A percentile compares a stretch with the other conserved stretches of the same genome.
phyloP scores from a whole-genome alignment of 306 rosid species.

The Lotus japonicus region DNA sequence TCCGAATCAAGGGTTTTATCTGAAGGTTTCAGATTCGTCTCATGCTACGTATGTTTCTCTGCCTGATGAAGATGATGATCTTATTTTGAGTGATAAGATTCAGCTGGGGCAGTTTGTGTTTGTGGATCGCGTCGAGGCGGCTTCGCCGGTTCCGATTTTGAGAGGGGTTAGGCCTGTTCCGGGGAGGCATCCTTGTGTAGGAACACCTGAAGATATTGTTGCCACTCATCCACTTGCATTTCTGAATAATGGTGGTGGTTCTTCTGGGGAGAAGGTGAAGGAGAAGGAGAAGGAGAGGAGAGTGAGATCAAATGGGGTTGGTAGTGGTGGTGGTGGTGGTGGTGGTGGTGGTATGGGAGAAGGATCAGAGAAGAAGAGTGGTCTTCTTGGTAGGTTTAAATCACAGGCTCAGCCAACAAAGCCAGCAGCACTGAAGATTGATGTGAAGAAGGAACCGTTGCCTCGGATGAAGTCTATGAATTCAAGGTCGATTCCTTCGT shows the following conservation, averaged over 20 bases:
- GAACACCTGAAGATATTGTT: constrained; percentile 91
- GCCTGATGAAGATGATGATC: constrained; percentile 94
- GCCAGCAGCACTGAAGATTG: constrained; percentile 33
- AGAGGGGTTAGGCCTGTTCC: constrained; percentile 87
- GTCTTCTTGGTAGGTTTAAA: constrained; percentile 31
- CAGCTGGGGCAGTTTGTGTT: constrained; percentile 95
- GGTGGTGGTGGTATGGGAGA: constrained; percentile 43
- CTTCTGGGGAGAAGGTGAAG: constrained; percentile 39
- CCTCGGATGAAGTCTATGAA: constrained; percentile 43
- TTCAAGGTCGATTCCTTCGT: constrained; percentile 72
- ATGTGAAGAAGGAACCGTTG: constrained; percentile 64
- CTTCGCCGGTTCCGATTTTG: constrained; percentile 86
- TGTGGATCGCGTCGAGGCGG: constrained; percentile 76
- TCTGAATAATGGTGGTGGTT: constrained; percentile 28
- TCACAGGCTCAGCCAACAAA: constrained; percentile 41
- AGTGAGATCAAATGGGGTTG: constrained; percentile 36
- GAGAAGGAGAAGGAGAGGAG: constrained; percentile 31
- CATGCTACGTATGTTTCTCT: constrained; percentile 94
- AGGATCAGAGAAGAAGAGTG: constrained; percentile 43
- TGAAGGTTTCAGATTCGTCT: constrained; percentile 91
- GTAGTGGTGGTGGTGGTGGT: constrained; percentile 36
- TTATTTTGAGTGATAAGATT: constrained; percentile 90
- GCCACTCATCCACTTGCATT: constrained; percentile 73
- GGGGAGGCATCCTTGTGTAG: constrained; percentile 94
- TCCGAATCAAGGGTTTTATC: constrained; percentile 87